Evolutionary conservation across 2,329 filamentous ascomycete genomes (phyloP), one percentile per base, ranked within the genome.

Genomic region (Pezicula rhizophila): DNA sequence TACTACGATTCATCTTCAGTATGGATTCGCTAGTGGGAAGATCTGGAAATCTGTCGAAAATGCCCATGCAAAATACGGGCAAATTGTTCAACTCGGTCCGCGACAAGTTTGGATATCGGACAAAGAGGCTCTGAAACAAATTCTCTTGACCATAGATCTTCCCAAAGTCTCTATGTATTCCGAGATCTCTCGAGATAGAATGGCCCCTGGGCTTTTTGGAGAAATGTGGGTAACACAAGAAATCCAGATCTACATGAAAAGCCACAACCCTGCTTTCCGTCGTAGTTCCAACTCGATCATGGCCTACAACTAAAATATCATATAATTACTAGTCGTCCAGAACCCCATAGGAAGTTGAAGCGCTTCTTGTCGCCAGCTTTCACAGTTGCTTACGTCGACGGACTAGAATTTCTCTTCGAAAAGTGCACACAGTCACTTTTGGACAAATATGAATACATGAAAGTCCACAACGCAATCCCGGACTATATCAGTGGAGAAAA

Each of bases 381-480:
- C 17, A 61, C 58, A 1, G 57, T 61, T 11, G 46, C 51, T 20
- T 61, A 61, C 40, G 57, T 61, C 44, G 58, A 61, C 45, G 56
- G 57, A 18, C 52, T 61, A 0, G 59, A 60, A 44, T 41, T 23
- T 0, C 56, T 52, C 31, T 61, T 61, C 45, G 41, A 57, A 41
- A 46, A 50, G 28, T 57, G 57, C 39, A 47, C 58, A 2, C 46
- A 48, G 1, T 51, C 54, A 8, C 48, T 57, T 7, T 23, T 57
- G 2, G 33, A 48, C 1, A 57, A 57, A 41, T 57, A 57, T 31
- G 45, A 53, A 38, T 26, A 26, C 3, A 47, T 49, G 15, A 58
- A 57, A 4, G 48, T 56, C 11, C 12, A 12, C 11, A 35, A 35
- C 7, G 15, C 33, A 35, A 7, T 15, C 12, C 11, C 33, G 33